Percentiles rank a stretch among this genome's conserved stretches.
phyloP scores from a whole-genome alignment of 352 stramenopile species.

The Saprolegnia diclina region DNA sequence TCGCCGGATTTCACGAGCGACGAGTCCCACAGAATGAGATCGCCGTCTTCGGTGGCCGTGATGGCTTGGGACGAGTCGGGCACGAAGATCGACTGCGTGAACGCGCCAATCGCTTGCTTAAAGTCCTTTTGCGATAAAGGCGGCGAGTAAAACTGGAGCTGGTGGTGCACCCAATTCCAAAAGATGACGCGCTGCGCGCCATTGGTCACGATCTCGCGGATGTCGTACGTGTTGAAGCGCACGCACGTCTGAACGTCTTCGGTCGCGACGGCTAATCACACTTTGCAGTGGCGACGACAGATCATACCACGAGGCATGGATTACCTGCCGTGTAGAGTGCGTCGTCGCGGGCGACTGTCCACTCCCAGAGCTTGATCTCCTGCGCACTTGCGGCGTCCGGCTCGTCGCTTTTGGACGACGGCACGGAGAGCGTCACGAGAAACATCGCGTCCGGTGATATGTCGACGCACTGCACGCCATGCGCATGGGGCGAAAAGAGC shows the following conservation, averaged over 20 bases:
- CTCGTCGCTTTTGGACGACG: constrained; percentile 28
- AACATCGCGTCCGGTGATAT: constrained; percentile 87
- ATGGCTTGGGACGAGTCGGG: constrained; percentile 77
- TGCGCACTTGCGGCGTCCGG: constrained; percentile 49
- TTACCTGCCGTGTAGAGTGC: constrained; percentile 31
- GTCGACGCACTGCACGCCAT: constrained; percentile 80
- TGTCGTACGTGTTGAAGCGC: constrained; percentile 86
- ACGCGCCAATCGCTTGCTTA: constrained; percentile 69
- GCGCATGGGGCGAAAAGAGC: constrained; percentile 78
- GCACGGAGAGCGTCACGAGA: constrained; percentile 72
- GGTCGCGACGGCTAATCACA: constrained; percentile 40
- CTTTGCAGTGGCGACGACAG: constrained; percentile 12
- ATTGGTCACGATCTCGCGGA: constrained; percentile 85
- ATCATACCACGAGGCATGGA: constrained; percentile 32
- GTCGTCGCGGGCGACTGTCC: constrained; percentile 41
- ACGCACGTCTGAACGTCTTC: constrained; percentile 74
- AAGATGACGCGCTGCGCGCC: constrained; percentile 82
- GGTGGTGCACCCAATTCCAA: constrained; percentile 82
- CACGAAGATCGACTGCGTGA: constrained; percentile 85
- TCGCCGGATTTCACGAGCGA: constrained; percentile 35
- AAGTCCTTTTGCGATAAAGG: constrained; percentile 81
- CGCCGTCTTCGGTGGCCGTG: constrained; percentile 79
- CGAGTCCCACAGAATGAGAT: constrained; percentile 85
- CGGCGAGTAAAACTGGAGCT: constrained; percentile 76
- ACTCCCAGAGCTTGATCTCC: constrained; percentile 85